phyloP scores from a whole-genome alignment of 768 basidiomycete genomes.

The Boletus barrowsii region DNA sequence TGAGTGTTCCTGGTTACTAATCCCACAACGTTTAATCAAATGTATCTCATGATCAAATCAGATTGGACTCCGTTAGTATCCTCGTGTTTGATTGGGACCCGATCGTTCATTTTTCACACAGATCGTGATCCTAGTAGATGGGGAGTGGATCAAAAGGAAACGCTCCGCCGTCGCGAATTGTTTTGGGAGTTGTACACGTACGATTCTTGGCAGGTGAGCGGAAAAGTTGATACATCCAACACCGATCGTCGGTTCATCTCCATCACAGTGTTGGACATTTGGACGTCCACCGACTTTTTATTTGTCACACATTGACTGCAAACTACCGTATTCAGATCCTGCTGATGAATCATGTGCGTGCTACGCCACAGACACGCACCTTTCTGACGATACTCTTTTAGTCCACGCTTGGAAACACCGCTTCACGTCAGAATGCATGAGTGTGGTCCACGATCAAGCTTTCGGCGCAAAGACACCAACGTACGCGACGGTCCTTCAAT shows the following conservation, averaged over 20 bases:
- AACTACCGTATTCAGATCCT: conserved; percentile 50
- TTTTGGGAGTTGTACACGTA: conserved; percentile 60
- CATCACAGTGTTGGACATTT: conserved; percentile 62
- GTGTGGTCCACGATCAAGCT: conserved; percentile 65
- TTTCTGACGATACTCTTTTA: conserved; percentile 22
- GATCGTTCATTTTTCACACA: conserved; percentile 22
- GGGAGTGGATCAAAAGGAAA: conserved; percentile 56
- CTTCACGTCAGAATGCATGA: conserved; percentile 67
- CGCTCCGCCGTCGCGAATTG: conserved; percentile 58
- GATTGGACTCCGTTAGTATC: conserved; percentile 66
- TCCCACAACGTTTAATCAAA: background rate
- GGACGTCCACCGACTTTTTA: conserved; percentile 68
- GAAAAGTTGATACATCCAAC: background rate
- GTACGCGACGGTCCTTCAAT: conserved; percentile 63
- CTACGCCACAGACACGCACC: background rate
- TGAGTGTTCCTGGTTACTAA: conserved; percentile 37
- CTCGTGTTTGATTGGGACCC: background rate
- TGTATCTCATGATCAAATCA: conserved; percentile 24
- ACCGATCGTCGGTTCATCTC: conserved; percentile 26
- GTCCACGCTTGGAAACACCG: conserved; percentile 71
- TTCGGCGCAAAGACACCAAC: conserved; percentile 68
- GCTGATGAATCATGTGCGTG: conserved; percentile 59
- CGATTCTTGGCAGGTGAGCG: conserved; percentile 33
- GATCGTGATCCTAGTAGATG: conserved; percentile 71
- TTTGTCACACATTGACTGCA: conserved; percentile 65